A percentile compares a stretch with the other conserved stretches of the same genome.
These are phyloP conservation scores for Anisogramma anomala DNA, from an alignment of 2,329 filamentous ascomycete species.

Conservation along the genomic window DNA sequence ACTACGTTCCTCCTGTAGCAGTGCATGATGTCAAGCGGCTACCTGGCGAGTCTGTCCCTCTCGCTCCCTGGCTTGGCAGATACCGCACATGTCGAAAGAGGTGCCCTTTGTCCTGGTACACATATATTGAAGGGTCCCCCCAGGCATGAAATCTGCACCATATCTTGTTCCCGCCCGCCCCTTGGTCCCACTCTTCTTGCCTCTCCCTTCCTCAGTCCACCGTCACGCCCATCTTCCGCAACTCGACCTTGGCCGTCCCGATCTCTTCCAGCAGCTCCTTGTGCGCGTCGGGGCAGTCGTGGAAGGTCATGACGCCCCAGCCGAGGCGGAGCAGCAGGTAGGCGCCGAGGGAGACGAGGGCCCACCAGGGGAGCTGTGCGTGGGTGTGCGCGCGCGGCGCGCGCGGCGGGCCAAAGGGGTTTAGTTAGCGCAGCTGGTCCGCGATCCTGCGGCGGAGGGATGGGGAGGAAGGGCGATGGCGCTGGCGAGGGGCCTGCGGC, in stretches of 20 bases:
- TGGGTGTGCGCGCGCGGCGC: background rate
- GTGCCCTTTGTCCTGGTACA: no score
- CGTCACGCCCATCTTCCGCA: constrained; percentile 63
- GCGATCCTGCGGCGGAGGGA: background rate
- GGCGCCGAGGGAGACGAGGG: constrained; percentile 78
- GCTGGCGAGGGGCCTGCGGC: background rate
- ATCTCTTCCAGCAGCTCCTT: constrained; percentile 82
- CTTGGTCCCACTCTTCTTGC: background rate
- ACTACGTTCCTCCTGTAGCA: no score
- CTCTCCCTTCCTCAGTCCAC: constrained; percentile 46
- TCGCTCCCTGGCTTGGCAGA: no score
- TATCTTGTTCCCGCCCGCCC: background rate
- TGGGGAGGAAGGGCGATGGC: background rate
- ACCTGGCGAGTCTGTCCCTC: no score
- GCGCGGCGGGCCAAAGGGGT: background rate
- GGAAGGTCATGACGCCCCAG: constrained; percentile 88
- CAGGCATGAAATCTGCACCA: no score
- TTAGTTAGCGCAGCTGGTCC: no score
- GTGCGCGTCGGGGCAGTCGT: constrained; percentile 86
- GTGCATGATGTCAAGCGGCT: no score
- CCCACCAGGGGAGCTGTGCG: constrained; percentile 72
- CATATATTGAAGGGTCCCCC: no score
- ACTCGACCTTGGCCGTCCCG: constrained; percentile 60
- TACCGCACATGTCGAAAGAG: no score
- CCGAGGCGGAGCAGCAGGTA: constrained; percentile 88